phyloP scores from a whole-genome alignment of 495 filamentous ascomycete genomes.

The Clavariopsis aquatica region DNA sequence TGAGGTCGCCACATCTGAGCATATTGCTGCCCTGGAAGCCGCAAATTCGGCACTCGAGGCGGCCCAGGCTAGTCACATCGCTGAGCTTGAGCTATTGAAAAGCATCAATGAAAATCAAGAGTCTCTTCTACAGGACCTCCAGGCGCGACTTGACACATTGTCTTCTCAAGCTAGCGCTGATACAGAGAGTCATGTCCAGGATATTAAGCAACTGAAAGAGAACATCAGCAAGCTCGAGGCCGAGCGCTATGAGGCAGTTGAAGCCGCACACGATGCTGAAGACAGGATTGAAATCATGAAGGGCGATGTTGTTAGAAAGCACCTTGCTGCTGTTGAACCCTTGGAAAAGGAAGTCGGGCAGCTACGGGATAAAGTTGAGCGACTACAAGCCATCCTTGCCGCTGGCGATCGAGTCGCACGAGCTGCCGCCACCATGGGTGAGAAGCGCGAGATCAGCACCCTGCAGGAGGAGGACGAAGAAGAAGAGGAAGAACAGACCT shows the following conservation, averaged over 20 bases:
- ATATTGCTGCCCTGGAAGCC: constrained; percentile 10
- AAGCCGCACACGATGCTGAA: constrained; percentile 15
- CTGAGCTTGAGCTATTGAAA: not conserved
- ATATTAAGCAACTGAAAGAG: constrained; percentile 20
- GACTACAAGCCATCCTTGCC: constrained; percentile 30
- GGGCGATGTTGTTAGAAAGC: constrained; percentile 31
- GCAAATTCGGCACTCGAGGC: not conserved
- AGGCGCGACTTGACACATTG: constrained; percentile 11
- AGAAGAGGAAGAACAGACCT: constrained; percentile 18
- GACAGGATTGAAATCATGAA: constrained; percentile 35
- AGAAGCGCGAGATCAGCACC: constrained; percentile 29
- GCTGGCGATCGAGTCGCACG: constrained; percentile 36
- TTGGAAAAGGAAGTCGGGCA: constrained; percentile 28
- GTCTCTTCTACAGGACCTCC: constrained; percentile 17
- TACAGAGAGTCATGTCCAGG: constrained; percentile 13
- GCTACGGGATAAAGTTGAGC: constrained; percentile 29
- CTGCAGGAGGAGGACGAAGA: constrained; percentile 32
- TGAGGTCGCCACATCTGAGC: constrained; percentile 4
- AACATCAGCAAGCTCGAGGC: constrained; percentile 21
- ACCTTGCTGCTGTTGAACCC: constrained; percentile 28
- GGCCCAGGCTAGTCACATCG: not conserved
- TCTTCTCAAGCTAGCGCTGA: constrained; percentile 5
- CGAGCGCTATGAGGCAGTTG: constrained; percentile 5
- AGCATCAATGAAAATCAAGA: constrained; percentile 1
- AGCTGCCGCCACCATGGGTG: constrained; percentile 32